These are phyloP conservation scores for Aspergillus amoenus DNA, from an alignment of 2,329 filamentous ascomycete genomes.

Conservation along the genomic window DNA sequence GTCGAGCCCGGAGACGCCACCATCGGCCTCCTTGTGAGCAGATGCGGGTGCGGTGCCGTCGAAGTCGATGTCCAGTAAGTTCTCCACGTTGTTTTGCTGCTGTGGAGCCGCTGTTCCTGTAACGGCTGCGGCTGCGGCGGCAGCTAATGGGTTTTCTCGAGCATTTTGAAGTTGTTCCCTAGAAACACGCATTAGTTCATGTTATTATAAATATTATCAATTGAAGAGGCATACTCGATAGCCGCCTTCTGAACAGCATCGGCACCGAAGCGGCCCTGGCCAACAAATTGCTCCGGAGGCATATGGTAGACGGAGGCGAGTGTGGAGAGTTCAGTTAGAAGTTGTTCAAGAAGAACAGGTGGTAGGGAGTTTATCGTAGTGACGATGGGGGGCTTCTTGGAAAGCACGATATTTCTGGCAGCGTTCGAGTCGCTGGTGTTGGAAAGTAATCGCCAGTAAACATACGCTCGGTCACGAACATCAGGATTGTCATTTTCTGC, in stretches of 20 bases:
- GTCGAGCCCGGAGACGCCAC: conserved; percentile 64
- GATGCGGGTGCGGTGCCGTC: conserved; percentile 92
- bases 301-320: conserved; percentile 98
- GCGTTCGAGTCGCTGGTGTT: conserved; percentile 76
- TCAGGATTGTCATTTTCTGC: conserved; percentile 97
- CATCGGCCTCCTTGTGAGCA: conserved; percentile 62
- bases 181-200: conserved; percentile 19
- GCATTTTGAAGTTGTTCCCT: conserved; percentile 87
- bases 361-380: conserved; percentile 92
- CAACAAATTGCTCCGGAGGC: conserved; percentile 95
- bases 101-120: conserved; percentile 53
- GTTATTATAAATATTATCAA: not conserved
- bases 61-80: conserved; percentile 93
- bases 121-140: conserved; percentile 67
- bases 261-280: conserved; percentile 88
- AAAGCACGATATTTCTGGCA: conserved; percentile 90
- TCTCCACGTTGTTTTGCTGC: conserved; percentile 80
- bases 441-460: conserved; percentile 95
- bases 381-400: conserved; percentile 89
- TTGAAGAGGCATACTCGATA: conserved; percentile 63
- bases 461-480: conserved; percentile 93
- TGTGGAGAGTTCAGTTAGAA: conserved; percentile 89
- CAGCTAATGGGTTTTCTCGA: conserved; percentile 90
- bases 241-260: conserved; percentile 93
- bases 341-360: conserved; percentile 76